phyloP scores from a whole-genome alignment of 768 basidiomycete genomes.

The Cubamyces lactineus region DNA sequence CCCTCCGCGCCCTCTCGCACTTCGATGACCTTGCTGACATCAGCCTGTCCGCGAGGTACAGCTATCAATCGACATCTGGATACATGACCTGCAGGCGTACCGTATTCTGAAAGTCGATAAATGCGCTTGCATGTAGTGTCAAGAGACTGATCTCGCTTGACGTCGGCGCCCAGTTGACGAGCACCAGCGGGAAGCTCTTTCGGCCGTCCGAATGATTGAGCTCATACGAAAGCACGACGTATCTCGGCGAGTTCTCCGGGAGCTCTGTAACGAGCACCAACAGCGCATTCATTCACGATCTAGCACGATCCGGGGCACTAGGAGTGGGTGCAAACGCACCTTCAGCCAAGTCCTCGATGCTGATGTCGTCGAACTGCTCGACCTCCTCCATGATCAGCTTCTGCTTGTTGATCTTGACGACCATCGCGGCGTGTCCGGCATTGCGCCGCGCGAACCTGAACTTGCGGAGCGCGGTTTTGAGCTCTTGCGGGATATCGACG shows the following conservation, averaged over 20 bases:
- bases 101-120: constrained; percentile 76
- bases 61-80: not conserved
- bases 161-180: constrained; percentile 87
- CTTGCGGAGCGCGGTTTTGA: constrained; percentile 81
- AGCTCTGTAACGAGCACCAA: constrained; percentile 55
- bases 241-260: constrained; percentile 86
- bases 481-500: constrained; percentile 81
- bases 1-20: constrained; percentile 80
- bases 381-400: constrained; percentile 82
- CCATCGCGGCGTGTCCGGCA: constrained; percentile 71
- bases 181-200: constrained; percentile 80
- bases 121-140: constrained; percentile 81
- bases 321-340: constrained; percentile 50
- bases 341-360: constrained; percentile 85
- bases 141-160: constrained; percentile 74
- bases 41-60: constrained; percentile 49
- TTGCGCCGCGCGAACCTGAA: constrained; percentile 75
- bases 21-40: constrained; percentile 80
- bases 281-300: not conserved
- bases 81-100: constrained; percentile 47
- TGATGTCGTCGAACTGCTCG: constrained; percentile 75
- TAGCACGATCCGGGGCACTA: constrained; percentile 3
- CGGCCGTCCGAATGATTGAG: constrained; percentile 80
- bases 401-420: constrained; percentile 90
- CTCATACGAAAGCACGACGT: constrained; percentile 83